Conservation (phyloP, 345 rosid genomes). For the Pistacia integerrima region DNA sequence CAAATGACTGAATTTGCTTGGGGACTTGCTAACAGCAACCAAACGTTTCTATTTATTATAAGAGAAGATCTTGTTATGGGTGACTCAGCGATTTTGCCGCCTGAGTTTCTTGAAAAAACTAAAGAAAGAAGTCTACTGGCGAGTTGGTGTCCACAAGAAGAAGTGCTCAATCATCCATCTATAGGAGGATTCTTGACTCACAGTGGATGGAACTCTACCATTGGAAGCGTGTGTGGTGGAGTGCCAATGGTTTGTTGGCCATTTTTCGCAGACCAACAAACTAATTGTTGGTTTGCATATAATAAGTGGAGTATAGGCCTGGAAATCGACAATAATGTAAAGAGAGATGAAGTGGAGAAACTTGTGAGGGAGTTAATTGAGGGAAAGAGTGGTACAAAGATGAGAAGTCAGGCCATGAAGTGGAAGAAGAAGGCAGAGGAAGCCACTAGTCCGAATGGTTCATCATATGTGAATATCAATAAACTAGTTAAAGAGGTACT, state of each 20-base stretch:
- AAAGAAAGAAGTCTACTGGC: constrained; percentile 11
- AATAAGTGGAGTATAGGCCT: constrained; percentile 17
- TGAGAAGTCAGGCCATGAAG: constrained; percentile 3
- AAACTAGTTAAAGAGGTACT: constrained; percentile 4
- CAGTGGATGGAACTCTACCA: constrained; percentile 21
- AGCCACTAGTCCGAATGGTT: neutral
- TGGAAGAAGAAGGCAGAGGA: constrained; percentile 22
- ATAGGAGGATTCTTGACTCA: constrained; percentile 20
- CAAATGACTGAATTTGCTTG: constrained; percentile 20
- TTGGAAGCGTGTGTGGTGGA: constrained; percentile 11
- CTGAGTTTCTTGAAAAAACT: constrained; percentile 3
- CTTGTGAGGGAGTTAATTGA: constrained; percentile 18
- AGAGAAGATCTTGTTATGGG: constrained; percentile 16
- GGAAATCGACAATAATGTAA: constrained; percentile 4
- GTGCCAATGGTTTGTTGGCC: constrained; percentile 27
- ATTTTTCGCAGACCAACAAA: constrained; percentile 18
- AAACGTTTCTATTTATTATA: constrained; percentile 12
- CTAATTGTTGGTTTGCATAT: constrained; percentile 6
- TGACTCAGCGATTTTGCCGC: constrained; percentile 13
- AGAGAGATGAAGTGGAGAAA: constrained; percentile 24
- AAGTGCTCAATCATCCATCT: constrained; percentile 18
- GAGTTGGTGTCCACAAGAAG: constrained; percentile 22
- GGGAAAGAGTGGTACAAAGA: neutral
- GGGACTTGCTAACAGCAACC: constrained; percentile 13
- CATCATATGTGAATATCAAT: constrained; percentile 14